Percentiles rank a stretch among this genome's conserved stretches.
These are phyloP conservation scores for Mycena rosella DNA, from an alignment of 768 basidiomycete genomes.

Conservation along the genomic window DNA sequence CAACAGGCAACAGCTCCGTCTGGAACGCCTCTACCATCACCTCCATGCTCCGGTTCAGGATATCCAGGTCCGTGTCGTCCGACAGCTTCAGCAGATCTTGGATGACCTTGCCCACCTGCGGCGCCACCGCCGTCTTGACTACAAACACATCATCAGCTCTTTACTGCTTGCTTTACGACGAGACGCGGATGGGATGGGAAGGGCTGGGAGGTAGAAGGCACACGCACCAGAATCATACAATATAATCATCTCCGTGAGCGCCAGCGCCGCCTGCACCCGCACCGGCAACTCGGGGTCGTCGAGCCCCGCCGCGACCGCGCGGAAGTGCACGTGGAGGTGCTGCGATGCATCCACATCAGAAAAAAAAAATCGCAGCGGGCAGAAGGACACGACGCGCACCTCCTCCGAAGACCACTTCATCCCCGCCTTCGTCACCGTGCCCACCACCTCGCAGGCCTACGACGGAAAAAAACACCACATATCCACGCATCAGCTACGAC, in stretches of 20 bases:
- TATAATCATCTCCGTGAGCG: slow-evolving; percentile 81
- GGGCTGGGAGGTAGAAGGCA: neutral
- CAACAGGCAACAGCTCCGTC: slow-evolving; percentile 86
- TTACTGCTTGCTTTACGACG: slow-evolving; percentile 13
- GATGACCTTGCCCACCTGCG: slow-evolving; percentile 88
- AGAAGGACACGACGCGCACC: slow-evolving; percentile 51
- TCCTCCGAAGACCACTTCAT: slow-evolving; percentile 75
- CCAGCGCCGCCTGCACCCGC: slow-evolving; percentile 84
- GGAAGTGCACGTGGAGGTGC: slow-evolving; percentile 75
- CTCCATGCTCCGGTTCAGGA: slow-evolving; percentile 86
- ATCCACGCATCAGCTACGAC: no score
- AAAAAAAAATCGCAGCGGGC: no score
- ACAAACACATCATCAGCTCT: slow-evolving; percentile 20
- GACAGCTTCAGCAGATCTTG: slow-evolving; percentile 91
- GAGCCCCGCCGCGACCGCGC: slow-evolving; percentile 72
- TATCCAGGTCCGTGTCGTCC: slow-evolving; percentile 92
- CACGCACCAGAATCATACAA: slow-evolving; percentile 71
- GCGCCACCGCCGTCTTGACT: slow-evolving; percentile 79
- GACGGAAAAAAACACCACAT: slow-evolving; percentile 8
- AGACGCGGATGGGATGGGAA: neutral
- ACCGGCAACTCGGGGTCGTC: slow-evolving; percentile 88
- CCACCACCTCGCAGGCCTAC: slow-evolving; percentile 89
- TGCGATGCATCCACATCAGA: slow-evolving; percentile 41
- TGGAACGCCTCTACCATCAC: slow-evolving; percentile 90
- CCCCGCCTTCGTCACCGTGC: slow-evolving; percentile 77